phyloP scores from a whole-genome alignment of 2,329 filamentous ascomycete species.

The Mariannaea sp. region DNA sequence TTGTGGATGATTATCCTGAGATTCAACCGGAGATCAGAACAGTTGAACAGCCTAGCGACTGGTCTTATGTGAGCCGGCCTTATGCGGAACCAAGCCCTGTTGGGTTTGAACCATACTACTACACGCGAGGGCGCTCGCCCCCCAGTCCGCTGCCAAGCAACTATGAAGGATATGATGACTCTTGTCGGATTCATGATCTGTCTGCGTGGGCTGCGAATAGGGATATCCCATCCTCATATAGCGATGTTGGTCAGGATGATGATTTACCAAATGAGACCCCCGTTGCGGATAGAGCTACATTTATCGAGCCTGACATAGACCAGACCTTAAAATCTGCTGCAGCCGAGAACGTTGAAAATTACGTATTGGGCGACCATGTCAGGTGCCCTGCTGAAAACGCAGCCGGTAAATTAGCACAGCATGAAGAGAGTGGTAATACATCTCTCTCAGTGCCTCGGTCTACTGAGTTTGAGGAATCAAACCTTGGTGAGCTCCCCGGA shows the following conservation, averaged over 20 bases:
- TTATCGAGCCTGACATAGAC: constrained; percentile 20
- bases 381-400: background rate
- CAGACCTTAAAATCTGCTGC: constrained; percentile 15
- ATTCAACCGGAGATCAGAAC: constrained; percentile 46
- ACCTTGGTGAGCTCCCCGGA: background rate
- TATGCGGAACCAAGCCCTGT: constrained; percentile 44
- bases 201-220: constrained; percentile 47
- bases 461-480: background rate
- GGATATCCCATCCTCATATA: constrained; percentile 48
- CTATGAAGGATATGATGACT: constrained; percentile 44
- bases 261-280: constrained; percentile 30
- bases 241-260: constrained; percentile 39
- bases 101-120: constrained; percentile 51
- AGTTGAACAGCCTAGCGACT: constrained; percentile 49
- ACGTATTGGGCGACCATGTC: constrained; percentile 5
- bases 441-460: background rate
- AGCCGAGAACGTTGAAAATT: constrained; percentile 2
- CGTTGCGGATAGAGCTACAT: constrained; percentile 22
- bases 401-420: background rate
- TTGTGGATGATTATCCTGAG: constrained; percentile 43
- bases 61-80: constrained; percentile 48
- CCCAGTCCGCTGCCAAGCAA: constrained; percentile 56
- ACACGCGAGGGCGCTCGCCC: constrained; percentile 58
- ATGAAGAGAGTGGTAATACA: background rate
- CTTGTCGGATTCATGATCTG: constrained; percentile 36